These are phyloP conservation scores for Suillus hirtellus DNA, from an alignment of 768 basidiomycete genomes.

Conservation along the genomic window DNA sequence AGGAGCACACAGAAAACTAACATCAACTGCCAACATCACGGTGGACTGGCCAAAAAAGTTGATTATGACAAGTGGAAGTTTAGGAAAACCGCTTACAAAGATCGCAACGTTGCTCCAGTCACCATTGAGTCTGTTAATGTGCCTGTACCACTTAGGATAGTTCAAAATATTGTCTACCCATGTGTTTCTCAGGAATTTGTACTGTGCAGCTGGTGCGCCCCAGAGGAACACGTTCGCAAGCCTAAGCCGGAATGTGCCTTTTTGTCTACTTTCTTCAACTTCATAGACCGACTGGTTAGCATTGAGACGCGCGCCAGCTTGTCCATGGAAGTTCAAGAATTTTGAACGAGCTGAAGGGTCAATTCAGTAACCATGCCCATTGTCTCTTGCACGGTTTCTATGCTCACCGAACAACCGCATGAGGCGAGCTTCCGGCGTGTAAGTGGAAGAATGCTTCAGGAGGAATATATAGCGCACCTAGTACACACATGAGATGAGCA, in stretches of 20 bases:
- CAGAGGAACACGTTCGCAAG: conserved; percentile 1
- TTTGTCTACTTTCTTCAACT: conserved; percentile 20
- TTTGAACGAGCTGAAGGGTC: conserved; percentile 24
- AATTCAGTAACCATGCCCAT: conserved; percentile 9
- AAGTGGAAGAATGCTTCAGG: conserved; percentile 7
- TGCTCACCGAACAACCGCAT: conserved; percentile 13
- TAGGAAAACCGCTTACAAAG: not conserved
- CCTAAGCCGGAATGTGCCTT: not conserved
- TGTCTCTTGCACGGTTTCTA: not conserved
- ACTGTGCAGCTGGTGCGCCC: not conserved
- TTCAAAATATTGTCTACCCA: conserved; percentile 6
- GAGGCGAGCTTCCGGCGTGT: not conserved
- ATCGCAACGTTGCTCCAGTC: conserved; percentile 12
- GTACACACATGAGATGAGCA: conserved; percentile 14
- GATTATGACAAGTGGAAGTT: not conserved
- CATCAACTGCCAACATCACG: conserved; percentile 51
- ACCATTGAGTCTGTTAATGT: conserved; percentile 9
- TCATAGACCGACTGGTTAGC: conserved; percentile 27
- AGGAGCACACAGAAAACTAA: conserved; percentile 54
- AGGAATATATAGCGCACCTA: not conserved
- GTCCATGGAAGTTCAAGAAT: conserved; percentile 39
- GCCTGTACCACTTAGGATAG: conserved; percentile 9
- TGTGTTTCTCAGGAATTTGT: conserved; percentile 1
- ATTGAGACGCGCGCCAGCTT: conserved; percentile 35
- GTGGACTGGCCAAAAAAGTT: conserved; percentile 36